Evolutionary conservation across 306 rosid species (phyloP), one percentile per base, ranked within the genome.

Genomic region (Delonix regia): DNA sequence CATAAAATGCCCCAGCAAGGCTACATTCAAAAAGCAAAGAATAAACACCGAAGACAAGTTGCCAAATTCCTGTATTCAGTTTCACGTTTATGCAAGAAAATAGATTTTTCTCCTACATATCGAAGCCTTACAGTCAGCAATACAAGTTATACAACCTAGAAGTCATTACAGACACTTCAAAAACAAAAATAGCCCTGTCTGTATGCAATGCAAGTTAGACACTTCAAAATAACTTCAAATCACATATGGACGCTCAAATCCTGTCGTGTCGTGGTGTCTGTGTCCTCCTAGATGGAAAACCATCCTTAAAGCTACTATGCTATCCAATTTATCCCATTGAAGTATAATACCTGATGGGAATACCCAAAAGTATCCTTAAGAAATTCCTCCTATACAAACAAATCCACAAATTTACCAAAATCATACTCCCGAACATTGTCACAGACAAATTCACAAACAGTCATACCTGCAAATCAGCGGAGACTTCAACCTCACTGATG

Each of bases 391-490:
- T 27, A 47, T 12, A 34, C 21, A 21, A 53, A 8, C 39, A 73
- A 56, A 49, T 2, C 28, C 64, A 14, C 6, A 51, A 47, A 62
- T 44, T 24, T 16, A 42, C 42, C 10, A 21, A 4, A 8, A 34
- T 9, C 42, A 39, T 47, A 64, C 38, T 25, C 15, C 16, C 47
- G 33, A 56, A 22, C 15, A 80, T 60, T 44, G 68, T 9, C 27
- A 66, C 30, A 52, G 64, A 30, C n/a, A 30, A 49, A 42, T 27
- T 15, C 8, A 57, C 21, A 39, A 19, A 19, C 57, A 19, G 24
- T n/a, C 39, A 49, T 36, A 94, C 98, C 99, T 95, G 99, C 86
- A 93, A 80, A 82, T 95, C 99, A 9, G 85, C 66, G 11, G 99
- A 91, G 85, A 95, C 88, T 83, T 95, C 88, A 2, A 91, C 99